Evolutionary conservation across 805 yeast species (phyloP), one percentile per base, ranked within the genome.

Genomic region (Kluyveromyces wickerhamii): DNA sequence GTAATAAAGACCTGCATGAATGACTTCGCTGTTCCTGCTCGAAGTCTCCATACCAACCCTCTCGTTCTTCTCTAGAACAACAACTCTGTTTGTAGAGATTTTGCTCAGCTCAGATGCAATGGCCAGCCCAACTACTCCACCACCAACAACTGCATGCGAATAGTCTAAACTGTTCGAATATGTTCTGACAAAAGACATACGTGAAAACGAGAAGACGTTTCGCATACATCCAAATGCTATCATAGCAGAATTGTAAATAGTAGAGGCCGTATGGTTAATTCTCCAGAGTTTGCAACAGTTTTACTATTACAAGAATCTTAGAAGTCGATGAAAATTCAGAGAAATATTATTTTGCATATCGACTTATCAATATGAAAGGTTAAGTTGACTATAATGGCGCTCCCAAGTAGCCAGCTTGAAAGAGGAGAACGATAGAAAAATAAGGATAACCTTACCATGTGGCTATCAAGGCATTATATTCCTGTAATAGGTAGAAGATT

Each of bases 11-110:
- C 95, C 96, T 0, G 95, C 95, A 59, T 87, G 96, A 16, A 87
- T 79, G 17, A 88, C 96, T 51, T 88, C 96, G 2, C 94, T 82
- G 62, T 87, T 87, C 34, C 96, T 65, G n/a, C 89, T 71, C 5
- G 94, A 79, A 0, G 95, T 85, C 48, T 87, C 96, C 44, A 72
- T 69, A 1, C 95, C 96, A 32, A 75, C 53, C 22, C 65, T 64
- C 1, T 59, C 54, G 52, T 86, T 74, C 48, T 80, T 75, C 47
- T 87, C 96, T 2, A 87, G 54, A 7, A 88, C 52, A 1, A 82
- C 54, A 0, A 86, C 86, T 4, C 60, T 60, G 37, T 70, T 69
- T 4, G 65, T 54, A n/a, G 66, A 42, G 3, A 56, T 48, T 33
- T 63, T 57, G 27, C 74, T 61, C 21, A 87, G 62, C 43, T 80